phyloP scores from a whole-genome alignment of 345 rosid species.

The Salix arbutifolia region DNA sequence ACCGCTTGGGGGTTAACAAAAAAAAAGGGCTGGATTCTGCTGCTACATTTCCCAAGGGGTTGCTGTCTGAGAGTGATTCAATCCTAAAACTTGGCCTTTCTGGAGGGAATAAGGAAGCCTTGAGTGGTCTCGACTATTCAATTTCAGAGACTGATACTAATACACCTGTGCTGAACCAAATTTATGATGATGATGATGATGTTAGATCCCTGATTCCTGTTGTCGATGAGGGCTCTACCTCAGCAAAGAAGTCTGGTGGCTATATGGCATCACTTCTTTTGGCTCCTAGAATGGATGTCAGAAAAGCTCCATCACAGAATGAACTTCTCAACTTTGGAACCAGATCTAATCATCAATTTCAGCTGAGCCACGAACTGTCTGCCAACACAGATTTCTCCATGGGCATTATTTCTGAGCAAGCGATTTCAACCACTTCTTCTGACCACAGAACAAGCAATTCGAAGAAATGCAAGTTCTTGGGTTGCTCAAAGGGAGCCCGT shows the following conservation, averaged over 20 bases:
- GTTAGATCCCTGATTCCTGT: slow-evolving; percentile 43
- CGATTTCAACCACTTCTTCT: slow-evolving; percentile 46
- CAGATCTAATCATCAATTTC: slow-evolving; percentile 32
- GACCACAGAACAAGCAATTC: slow-evolving; percentile 45
- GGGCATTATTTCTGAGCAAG: slow-evolving; percentile 51
- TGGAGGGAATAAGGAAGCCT: slow-evolving; percentile 41
- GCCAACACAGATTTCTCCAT: slow-evolving; percentile 48
- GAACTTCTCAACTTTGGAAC: slow-evolving; percentile 40
- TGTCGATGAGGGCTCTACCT: slow-evolving; percentile 89
- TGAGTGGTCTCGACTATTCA: slow-evolving; percentile 47
- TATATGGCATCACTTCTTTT: slow-evolving; percentile 82
- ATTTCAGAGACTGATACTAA: slow-evolving; percentile 35
- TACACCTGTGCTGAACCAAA: slow-evolving; percentile 22
- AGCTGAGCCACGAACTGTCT: slow-evolving; percentile 49
- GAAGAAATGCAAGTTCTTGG: slow-evolving; percentile 69
- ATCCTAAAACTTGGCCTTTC: slow-evolving; percentile 78
- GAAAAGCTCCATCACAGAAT: slow-evolving; percentile 33
- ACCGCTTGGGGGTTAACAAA: slow-evolving; percentile 31
- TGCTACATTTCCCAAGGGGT: slow-evolving; percentile 25
- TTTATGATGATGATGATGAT: slow-evolving; percentile 25
- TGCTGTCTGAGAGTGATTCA: slow-evolving; percentile 49
- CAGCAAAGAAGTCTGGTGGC: slow-evolving; percentile 89
- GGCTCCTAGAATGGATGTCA: slow-evolving; percentile 48
- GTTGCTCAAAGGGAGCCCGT: slow-evolving; percentile 86
- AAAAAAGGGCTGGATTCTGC: slow-evolving; percentile 36